phyloP scores from a whole-genome alignment of 106 monocot species.

The Hemerocallis citrina region DNA sequence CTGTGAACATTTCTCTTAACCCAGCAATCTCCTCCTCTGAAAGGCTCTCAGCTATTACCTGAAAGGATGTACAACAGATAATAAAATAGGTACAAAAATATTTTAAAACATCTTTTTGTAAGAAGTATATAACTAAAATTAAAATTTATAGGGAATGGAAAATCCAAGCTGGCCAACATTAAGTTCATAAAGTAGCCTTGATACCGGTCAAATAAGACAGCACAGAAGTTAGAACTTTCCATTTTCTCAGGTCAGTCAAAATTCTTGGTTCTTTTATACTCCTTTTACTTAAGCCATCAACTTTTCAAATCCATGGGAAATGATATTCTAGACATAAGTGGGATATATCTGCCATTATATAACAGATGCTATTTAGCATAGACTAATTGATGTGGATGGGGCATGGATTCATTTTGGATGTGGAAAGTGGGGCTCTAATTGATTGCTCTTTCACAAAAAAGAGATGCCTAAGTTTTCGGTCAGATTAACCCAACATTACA shows the following conservation, averaged over 20 bases:
- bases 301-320: no score
- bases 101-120: background rate
- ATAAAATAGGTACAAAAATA: background rate
- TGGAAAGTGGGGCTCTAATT: no score
- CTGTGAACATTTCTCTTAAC: constrained; percentile 23
- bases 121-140: background rate
- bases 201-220: background rate
- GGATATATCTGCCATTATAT: background rate
- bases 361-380: no score
- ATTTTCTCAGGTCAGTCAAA: background rate
- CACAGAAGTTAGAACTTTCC: background rate
- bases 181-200: background rate
- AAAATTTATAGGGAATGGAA: background rate
- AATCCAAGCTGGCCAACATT: background rate
- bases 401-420: no score
- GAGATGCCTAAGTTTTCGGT: no score
- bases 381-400: no score
- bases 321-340: no score
- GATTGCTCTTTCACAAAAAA: no score
- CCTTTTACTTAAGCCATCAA: background rate
- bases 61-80: background rate
- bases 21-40: constrained; percentile 35
- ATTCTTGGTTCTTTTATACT: no score
- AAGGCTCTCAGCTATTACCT: constrained; percentile 33
- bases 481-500: background rate